Base-by-base conservation (phyloP, 805 yeast species). In the Komagataella phaffii region DNA sequence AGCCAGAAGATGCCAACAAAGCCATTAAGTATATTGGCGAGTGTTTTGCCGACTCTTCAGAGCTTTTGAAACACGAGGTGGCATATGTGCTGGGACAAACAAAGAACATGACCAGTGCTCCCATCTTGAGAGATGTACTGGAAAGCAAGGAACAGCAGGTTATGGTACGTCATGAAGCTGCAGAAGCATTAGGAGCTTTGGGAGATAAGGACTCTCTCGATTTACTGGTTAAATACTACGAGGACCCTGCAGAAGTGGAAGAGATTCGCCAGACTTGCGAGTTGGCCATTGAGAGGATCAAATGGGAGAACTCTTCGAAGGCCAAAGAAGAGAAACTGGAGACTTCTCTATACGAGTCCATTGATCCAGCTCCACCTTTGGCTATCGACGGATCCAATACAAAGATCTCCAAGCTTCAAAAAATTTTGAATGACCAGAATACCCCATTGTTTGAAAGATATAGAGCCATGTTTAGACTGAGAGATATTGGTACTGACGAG, bases 91-190 rank as follows among this genome's bases (percentile, higher is more conserved):
- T 93, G 54, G 99, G 99, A 48, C 99, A 93, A 70, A 90, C 96
- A 48, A 83, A 86, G 64, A 90, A 90, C 70, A 63, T 81, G 58
- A 67, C 78, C 52, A 88, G 96, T 53, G 86, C 91, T 54, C 84
- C 87, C 49, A 74, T 80, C 49, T 75, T 93, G 54, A 77, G 88
- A 65, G 74, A 75, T 6, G 96, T 88, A 19, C 75, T 93, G 60
- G 68, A 70, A 49, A 81, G 83, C 64, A 61, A 64, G 21, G 57
- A 72, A 14, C 98, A 91, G 71, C 93, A 86, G 64, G 74, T 86
- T 54, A 93, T 93, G 98, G 99, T 93, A 44, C 85, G 99, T 67
- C 99, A 93, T 67, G 99, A 93, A 68, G 99, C 99, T 17, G 99
- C 99, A 6, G 99, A 93, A 69, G 99, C 98, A 46, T 74, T 93